Evolutionary conservation across 2,329 filamentous ascomycete species (phyloP), one percentile per base, ranked within the genome.

Genomic region (Ophiostoma triangulosporum): DNA sequence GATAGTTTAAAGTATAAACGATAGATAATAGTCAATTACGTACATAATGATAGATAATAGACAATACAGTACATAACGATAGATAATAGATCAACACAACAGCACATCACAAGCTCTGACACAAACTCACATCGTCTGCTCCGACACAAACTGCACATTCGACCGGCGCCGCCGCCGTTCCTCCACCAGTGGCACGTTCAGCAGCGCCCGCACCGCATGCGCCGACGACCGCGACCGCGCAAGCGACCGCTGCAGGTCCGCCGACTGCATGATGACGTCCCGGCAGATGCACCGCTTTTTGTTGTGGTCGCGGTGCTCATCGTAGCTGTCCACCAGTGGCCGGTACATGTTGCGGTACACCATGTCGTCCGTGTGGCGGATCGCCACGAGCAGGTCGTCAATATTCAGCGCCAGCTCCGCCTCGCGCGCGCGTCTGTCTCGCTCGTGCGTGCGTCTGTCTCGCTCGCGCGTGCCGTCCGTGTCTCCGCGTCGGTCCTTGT

Each of bases 311-410:
- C 35, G 20, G 9, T 27, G 48, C 6, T 20, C 32, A 22, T 50
- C 35, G 20, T 50, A 48, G 9, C 35, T 17, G 12, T 45, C 43
- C 3, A 53, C 33, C 12, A 26, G 4, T 4, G 43, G 53, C 22
- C 45, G 54, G 50, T 52, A 46, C 22, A 52, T n/a, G 12, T 46
- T 27, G 3, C 50, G 54, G 35, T 52, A 52, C 12, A 55, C 45
- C n/a, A 36, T 17, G 22, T 50, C 48, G 46, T 57, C 56, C 1
- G 54, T 54, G 7, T 32, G 38, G 11, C 46, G 54, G 8, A 57
- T 50, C 35, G 52, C 54, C 12, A 31, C 15, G 11, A 56, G 32
- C 9, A 57, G 32, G 14, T 57, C 54, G 45, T 56, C 56, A 8
- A 57, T 29, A 1, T 49, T 53, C 1, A 22, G 22, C 3, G 29